phyloP scores from a whole-genome alignment of 768 basidiomycete genomes.

The Rhodotorula paludigena region DNA sequence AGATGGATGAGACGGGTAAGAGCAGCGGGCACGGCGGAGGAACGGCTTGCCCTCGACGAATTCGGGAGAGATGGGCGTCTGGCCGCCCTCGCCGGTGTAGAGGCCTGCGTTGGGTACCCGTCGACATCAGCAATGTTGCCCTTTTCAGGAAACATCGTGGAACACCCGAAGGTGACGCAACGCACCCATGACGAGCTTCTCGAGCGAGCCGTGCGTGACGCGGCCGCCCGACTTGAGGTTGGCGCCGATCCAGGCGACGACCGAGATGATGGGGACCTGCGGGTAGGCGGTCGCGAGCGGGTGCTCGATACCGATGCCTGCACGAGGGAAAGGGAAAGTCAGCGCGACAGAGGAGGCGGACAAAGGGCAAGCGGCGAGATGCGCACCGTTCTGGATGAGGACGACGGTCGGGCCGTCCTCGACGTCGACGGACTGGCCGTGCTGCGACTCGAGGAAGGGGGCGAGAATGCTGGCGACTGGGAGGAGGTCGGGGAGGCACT shows the following conservation, averaged over 20 bases:
- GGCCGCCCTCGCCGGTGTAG: slow-evolving; percentile 31
- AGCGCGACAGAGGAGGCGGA: too few relatives aligned
- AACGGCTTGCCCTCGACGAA: background rate
- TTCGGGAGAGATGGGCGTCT: background rate
- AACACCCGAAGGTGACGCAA: background rate
- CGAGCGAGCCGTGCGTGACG: slow-evolving; percentile 32
- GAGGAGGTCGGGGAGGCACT: slow-evolving; percentile 63
- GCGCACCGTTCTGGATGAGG: slow-evolving; percentile 62
- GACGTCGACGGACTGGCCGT: slow-evolving; percentile 48
- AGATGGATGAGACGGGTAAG: background rate
- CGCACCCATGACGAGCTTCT: slow-evolving; percentile 31
- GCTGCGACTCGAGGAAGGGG: slow-evolving; percentile 57
- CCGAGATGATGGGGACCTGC: slow-evolving; percentile 23
- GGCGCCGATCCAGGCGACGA: slow-evolving; percentile 34
- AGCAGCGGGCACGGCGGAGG: background rate
- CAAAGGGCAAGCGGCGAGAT: too few relatives aligned
- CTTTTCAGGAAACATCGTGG: accelerated
- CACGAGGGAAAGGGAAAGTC: too few relatives aligned
- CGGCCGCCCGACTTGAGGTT: slow-evolving; percentile 20
- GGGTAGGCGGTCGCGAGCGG: slow-evolving; percentile 30
- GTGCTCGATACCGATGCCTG: slow-evolving; percentile 35
- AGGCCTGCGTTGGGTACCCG: background rate
- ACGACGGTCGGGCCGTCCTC: slow-evolving; percentile 55
- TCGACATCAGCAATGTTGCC: too few relatives aligned
- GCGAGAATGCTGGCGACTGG: slow-evolving; percentile 58